Conservation (phyloP, 441 rosid genomes). For the Adansonia gregorii region DNA sequence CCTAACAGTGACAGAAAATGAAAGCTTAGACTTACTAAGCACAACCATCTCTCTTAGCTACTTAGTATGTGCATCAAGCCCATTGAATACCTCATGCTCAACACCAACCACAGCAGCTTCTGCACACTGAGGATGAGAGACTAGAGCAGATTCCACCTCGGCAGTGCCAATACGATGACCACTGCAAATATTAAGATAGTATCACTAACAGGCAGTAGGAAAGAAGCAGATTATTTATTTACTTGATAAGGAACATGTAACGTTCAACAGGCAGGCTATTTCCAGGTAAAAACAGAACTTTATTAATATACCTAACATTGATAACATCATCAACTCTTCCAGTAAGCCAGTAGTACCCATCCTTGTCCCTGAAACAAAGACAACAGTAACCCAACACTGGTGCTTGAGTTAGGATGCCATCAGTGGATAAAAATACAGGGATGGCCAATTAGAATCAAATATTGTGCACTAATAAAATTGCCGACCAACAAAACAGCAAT, state of each 20-base stretch:
- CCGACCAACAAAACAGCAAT: slow-evolving; percentile 7
- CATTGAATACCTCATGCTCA: slow-evolving; percentile 80
- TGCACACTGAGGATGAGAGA: slow-evolving; percentile 88
- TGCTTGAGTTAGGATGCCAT: slow-evolving; percentile 5
- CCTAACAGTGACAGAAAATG: slow-evolving; percentile 45
- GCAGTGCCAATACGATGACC: slow-evolving; percentile 99
- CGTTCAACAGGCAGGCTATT: slow-evolving; percentile 19
- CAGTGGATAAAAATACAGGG: background rate
- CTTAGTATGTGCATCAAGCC: background rate
- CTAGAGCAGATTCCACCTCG: slow-evolving; percentile 98
- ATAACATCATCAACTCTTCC: slow-evolving; percentile 99
- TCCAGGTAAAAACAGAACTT: slow-evolving; percentile 7
- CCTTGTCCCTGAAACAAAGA: slow-evolving; percentile 77
- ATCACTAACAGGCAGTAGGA: slow-evolving; percentile 7
- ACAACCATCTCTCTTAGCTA: slow-evolving; percentile 12
- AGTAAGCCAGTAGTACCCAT: slow-evolving; percentile 97
- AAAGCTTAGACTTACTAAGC: slow-evolving; percentile 7
- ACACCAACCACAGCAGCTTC: slow-evolving; percentile 98
- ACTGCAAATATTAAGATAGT: slow-evolving; percentile 43
- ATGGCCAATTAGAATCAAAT: slow-evolving; percentile 6
- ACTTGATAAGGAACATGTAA: background rate
- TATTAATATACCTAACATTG: slow-evolving; percentile 72
- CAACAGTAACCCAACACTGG: background rate
- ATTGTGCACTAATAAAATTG: background rate
- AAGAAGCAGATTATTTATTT: background rate